Base-by-base conservation (phyloP, 306 rosid genomes). In the Prunus mume region DNA sequence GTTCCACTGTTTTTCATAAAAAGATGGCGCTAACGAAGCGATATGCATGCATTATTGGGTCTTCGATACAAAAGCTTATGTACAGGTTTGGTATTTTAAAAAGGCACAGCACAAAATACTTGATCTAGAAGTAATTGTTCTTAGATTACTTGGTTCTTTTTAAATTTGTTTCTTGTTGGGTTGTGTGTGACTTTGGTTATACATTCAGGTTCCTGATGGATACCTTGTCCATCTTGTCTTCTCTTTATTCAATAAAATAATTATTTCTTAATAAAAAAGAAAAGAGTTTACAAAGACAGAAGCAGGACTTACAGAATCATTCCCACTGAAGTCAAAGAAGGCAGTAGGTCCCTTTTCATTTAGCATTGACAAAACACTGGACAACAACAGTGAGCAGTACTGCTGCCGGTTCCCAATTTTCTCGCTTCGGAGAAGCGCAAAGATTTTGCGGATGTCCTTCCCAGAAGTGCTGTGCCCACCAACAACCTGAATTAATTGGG, bases 381-480 rank as follows among this genome's bases (percentile, higher is more conserved):
- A 81, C 87, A 95, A 85, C 87, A 95, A 76, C 78, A 95, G 83
- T 57, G 97, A 95, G 89, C 92, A 85, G 82, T 90, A 92, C 57
- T 87, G 89, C 81, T 90, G 91, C 83, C 77, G 88, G 77, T 61
- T 82, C 81, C 92, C 93, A 81, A 95, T 90, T 87, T 89, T 90
- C 88, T 92, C 97, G 76, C 97, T 89, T 47, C 98, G 86, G 61
- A 95, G 94, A 65, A 95, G 82, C 68, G 98, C 96, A 84, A 95
- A 95, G 71, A 95, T 89, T 87, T 90, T 95, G 75, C 98, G 97
- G 56, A 95, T 95, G 82, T 95, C 97, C 90, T 90, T 92, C 81
- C 98, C 98, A 49, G 98, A 95, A 72, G 90, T 93, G 82, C 98
- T 92, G 84, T 95, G 97, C 74, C 98, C 98, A 77, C 98, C 98